phyloP scores from a whole-genome alignment of 305 asterid species.

The Fraxinus sp. region DNA sequence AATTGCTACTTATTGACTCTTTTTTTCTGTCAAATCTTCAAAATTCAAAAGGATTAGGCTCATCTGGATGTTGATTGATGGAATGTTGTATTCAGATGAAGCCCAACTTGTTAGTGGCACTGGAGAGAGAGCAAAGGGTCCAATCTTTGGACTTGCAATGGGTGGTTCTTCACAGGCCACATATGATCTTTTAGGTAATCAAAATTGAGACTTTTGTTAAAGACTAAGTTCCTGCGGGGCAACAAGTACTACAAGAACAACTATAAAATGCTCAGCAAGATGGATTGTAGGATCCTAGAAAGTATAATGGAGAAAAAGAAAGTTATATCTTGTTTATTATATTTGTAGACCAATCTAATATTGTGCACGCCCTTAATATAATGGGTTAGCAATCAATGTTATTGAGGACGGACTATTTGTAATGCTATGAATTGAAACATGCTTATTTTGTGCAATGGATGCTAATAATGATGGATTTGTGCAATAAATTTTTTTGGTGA shows the following conservation, averaged over 20 bases:
- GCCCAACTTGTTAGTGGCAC: constrained; percentile 53
- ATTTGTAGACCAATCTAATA: not conserved
- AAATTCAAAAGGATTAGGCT: not conserved
- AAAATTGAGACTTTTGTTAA: not conserved
- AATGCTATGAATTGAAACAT: constrained; percentile 74
- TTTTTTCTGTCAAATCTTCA: not conserved
- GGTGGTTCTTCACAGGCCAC: constrained; percentile 75
- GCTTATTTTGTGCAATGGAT: constrained; percentile 86
- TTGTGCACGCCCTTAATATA: not conserved
- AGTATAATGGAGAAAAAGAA: not conserved
- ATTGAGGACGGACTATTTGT: constrained; percentile 64
- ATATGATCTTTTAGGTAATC: constrained; percentile 73
- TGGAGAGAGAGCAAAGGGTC: constrained; percentile 49
- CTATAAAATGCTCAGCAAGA: not conserved
- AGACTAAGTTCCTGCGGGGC: constrained; percentile 4
- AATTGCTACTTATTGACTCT: too few species aligned
- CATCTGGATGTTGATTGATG: not conserved
- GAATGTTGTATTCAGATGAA: constrained; percentile 51
- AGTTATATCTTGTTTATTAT: not conserved
- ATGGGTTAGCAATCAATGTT: not conserved
- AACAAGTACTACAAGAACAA: not conserved
- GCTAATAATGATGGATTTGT: constrained; percentile 6
- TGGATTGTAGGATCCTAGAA: not conserved
- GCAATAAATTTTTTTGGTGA: too few species aligned
- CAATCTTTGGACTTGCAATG: constrained; percentile 79